Conservation (phyloP, 208 protist species). For the Trypanosoma platydactyli region DNA sequence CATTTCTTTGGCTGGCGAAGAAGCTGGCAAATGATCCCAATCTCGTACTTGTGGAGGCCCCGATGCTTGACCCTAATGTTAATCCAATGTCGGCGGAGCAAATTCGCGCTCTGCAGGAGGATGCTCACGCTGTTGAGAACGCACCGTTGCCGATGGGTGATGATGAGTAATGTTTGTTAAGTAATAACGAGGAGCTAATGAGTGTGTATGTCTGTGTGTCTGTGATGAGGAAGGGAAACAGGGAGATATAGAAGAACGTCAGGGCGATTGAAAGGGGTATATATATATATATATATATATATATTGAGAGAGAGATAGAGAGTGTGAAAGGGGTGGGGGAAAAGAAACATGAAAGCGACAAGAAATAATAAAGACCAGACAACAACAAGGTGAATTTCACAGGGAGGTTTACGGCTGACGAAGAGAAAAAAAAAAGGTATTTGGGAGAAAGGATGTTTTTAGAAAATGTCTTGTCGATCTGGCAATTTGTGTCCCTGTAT, state of each 20-base stretch:
- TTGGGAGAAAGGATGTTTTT: no score
- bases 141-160: constrained; percentile 95
- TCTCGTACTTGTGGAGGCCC: constrained; percentile 93
- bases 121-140: constrained; percentile 83
- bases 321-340: neutral
- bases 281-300: constrained; percentile 9
- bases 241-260: neutral
- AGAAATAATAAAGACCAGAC: constrained; percentile 1
- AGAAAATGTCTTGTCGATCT: no score
- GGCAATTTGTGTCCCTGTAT: no score
- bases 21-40: constrained; percentile 96
- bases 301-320: neutral
- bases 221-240: neutral
- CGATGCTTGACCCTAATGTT: constrained; percentile 72
- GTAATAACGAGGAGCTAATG: constrained; percentile 10
- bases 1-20: constrained; percentile 99
- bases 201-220: constrained; percentile 1
- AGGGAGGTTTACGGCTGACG: no score
- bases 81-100: constrained; percentile 78
- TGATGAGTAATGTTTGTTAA: constrained; percentile 77
- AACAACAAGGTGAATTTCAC: neutral
- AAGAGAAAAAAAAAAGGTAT: constrained; percentile 15
- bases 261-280: neutral
- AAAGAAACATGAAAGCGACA: constrained; percentile 6
- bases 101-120: constrained; percentile 81